These are phyloP conservation scores for Asterionellopsis glacialis DNA, from an alignment of 108 stramenopile species.

Conservation along the genomic window DNA sequence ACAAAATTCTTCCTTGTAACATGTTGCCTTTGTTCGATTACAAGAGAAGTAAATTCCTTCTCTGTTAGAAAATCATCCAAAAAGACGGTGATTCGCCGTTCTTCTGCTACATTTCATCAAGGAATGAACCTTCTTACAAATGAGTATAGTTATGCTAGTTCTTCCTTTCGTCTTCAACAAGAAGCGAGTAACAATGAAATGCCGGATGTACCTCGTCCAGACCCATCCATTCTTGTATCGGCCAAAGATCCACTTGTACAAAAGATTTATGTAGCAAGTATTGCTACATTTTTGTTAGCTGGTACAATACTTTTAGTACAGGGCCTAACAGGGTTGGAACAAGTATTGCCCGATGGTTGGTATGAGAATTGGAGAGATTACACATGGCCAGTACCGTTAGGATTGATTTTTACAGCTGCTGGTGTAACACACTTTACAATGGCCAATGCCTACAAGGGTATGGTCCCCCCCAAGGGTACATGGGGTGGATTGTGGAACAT, in stretches of 20 bases:
- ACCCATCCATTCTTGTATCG: conserved; percentile 59
- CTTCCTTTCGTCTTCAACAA: too few species aligned
- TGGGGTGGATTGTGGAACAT: conserved; percentile 88
- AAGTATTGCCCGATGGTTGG: conserved; percentile 53
- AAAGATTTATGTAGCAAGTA: conserved; percentile 33
- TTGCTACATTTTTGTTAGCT: conserved; percentile 30
- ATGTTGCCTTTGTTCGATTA: too few species aligned
- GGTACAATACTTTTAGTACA: conserved; percentile 44
- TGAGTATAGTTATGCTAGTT: too few species aligned
- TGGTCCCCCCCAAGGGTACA: conserved; percentile 76
- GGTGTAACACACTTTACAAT: conserved; percentile 78
- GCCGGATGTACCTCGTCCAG: conserved; percentile 32
- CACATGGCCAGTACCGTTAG: conserved; percentile 66
- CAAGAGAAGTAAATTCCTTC: too few species aligned
- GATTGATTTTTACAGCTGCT: conserved; percentile 64
- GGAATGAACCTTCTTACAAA: too few species aligned
- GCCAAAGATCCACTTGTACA: conserved; percentile 43
- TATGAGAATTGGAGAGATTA: conserved; percentile 52
- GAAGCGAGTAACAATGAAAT: too few species aligned
- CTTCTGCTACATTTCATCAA: too few species aligned
- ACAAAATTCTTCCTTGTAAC: too few species aligned
- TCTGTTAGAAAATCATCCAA: too few species aligned
- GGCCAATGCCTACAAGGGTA: conserved; percentile 58
- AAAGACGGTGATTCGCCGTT: too few species aligned
- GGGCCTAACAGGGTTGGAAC: conserved; percentile 35